Conservation (phyloP, 179 eudicot species). For the Camellia oleifera region DNA sequence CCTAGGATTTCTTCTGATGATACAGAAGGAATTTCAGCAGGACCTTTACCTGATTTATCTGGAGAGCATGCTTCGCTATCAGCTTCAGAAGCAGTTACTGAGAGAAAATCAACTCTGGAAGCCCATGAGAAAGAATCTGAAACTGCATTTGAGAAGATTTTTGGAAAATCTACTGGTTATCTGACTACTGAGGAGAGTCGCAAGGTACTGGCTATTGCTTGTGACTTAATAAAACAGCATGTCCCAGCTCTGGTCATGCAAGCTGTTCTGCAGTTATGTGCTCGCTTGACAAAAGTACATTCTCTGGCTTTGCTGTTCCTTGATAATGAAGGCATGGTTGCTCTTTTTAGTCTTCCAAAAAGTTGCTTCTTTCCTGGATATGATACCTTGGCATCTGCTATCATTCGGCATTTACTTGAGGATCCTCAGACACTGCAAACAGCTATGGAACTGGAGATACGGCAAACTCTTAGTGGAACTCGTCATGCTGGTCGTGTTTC, state of each 20-base stretch:
- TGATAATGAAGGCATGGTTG: slow-evolving; percentile 79
- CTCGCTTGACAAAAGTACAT: slow-evolving; percentile 93
- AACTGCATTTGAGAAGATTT: slow-evolving; percentile 58
- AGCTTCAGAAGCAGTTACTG: slow-evolving; percentile 38
- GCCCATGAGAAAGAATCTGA: slow-evolving; percentile 38
- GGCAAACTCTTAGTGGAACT: slow-evolving; percentile 80
- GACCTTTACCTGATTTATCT: slow-evolving; percentile 37
- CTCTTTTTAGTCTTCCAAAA: slow-evolving; percentile 82
- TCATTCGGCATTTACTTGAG: slow-evolving; percentile 90
- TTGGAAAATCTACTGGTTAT: slow-evolving; percentile 87
- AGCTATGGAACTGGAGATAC: slow-evolving; percentile 96
- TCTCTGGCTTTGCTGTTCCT: slow-evolving; percentile 74
- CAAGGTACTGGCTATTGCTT: slow-evolving; percentile 60
- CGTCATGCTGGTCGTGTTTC: slow-evolving; percentile 81
- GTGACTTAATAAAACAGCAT: slow-evolving; percentile 77
- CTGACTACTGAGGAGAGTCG: slow-evolving; percentile 79
- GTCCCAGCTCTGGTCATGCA: slow-evolving; percentile 92
- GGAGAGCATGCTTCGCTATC: slow-evolving; percentile 39
- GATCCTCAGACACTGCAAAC: slow-evolving; percentile 98
- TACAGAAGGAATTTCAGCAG: slow-evolving; percentile 34
- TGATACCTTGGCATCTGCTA: slow-evolving; percentile 92
- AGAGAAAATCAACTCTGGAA: slow-evolving; percentile 33
- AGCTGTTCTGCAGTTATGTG: slow-evolving; percentile 88
- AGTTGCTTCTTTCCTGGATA: slow-evolving; percentile 83
- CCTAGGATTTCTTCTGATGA: slow-evolving; percentile 57